Evolutionary conservation across 2,329 filamentous ascomycete species (phyloP).

Genomic region (Xylaria hypoxylon): DNA sequence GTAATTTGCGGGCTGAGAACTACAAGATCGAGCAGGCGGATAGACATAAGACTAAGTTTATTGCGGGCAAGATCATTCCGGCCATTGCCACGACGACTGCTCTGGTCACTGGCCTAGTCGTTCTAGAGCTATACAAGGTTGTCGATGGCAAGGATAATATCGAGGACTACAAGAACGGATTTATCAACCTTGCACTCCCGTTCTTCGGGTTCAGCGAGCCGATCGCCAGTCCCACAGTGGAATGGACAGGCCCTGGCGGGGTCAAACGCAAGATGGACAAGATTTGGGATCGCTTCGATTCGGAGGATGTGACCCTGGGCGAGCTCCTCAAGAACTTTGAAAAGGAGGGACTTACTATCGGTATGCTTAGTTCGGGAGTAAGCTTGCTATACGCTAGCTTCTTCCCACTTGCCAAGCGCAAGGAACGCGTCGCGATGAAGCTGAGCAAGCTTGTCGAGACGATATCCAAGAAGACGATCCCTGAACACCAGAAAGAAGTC

Average conservation of each 20-base stretch:
- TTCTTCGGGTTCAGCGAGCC: conserved; percentile 99
- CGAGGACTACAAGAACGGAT: conserved; percentile 99
- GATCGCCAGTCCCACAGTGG: conserved; percentile 91
- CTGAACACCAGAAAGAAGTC: conserved; percentile 90
- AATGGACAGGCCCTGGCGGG: conserved; percentile 82
- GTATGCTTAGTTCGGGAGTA: conserved; percentile 97
- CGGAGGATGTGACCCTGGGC: conserved; percentile 84
- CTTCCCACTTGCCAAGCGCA: conserved; percentile 81
- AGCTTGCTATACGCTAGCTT: conserved; percentile 95
- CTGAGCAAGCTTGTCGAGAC: conserved; percentile 88
- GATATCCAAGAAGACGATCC: conserved; percentile 92
- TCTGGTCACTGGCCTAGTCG: conserved; percentile 91
- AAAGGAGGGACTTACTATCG: conserved; percentile 81
- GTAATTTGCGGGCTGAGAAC: conserved; percentile 95
- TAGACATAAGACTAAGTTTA: conserved; percentile 98
- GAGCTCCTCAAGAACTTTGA: conserved; percentile 88
- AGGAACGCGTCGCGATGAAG: conserved; percentile 84
- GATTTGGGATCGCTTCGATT: conserved; percentile 97
- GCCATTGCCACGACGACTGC: conserved; percentile 98
- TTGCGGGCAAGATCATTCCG: conserved; percentile 98
- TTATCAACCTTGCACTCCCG: conserved; percentile 93
- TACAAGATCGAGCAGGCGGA: conserved; percentile 96
- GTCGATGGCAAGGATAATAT: conserved; percentile 96
- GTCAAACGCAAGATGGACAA: conserved; percentile 86
- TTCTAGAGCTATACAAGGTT: conserved; percentile 95